Evolutionary conservation across 306 rosid species (phyloP), one percentile per base, ranked within the genome.

Genomic region (Glycine tomentella): DNA sequence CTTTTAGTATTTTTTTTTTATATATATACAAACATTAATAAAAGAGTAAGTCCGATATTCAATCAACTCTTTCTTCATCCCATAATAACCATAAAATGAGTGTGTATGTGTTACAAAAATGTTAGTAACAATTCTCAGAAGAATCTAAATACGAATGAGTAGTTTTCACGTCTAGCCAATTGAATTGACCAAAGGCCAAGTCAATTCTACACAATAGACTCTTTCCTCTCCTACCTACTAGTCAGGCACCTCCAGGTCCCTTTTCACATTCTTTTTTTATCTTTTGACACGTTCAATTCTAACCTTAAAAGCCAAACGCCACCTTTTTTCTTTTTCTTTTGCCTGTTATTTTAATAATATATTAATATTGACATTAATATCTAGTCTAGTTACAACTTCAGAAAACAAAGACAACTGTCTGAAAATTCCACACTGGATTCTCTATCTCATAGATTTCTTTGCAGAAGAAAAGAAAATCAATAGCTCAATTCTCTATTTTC

Each of bases 241-340:
- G 77, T 84, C 87, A 79, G 79, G 68, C 74, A 74, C 45, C 34
- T 68, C 74, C 20, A 42, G 2, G 40, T 73, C 75, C 75, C 80
- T 73, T 73, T 49, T 36, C 61, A 33, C 34, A 1, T 42, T 69
- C 15, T 68, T 48, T 36, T 72, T n/a, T 61, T n/a, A 68, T 74
- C 81, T 69, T 69, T 84, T 76, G 82, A 84, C 82, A 76, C 40
- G 4, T 69, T 84, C 84, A 75, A 80, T 69, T 80, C 84, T 49
- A 17, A 7, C 64, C 70, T 53, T 45, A 31, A 17, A 38, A 63
- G 6, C 79, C 62, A 72, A 71, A 72, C 42, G 11, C 49, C 80
- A 71, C 45, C 0, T 14, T 14, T 2, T 17, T 58, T 10, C 7
- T 14, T 59, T 8, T 46, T 50, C 51, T 5, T 56, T 56, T 9